Evolutionary conservation across 2,329 filamentous ascomycete genomes (phyloP), one percentile per base, ranked within the genome.

Genomic region (Xylaria arbuscula): DNA sequence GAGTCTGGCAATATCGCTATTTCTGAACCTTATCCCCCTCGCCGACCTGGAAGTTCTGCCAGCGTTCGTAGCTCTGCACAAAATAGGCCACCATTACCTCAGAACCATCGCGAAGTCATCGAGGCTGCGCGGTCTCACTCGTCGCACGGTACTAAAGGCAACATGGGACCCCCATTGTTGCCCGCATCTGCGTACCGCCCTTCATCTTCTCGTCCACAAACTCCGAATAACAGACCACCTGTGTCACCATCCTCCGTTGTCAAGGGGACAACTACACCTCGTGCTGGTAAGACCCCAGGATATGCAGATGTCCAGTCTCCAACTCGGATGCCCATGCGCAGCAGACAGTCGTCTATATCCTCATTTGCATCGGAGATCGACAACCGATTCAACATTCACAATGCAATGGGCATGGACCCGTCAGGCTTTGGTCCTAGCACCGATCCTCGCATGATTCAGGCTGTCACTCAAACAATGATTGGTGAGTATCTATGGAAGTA

Each of bases 401-500:
- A 87, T 66, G 87, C 87, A 59, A 84, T 87, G 78, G 82, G 83
- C 53, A 84, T 89, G 62, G 83, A 82, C 53, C 76, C 83, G 7
- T 81, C 83, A 55, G 90, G 90, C 15, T 87, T 96, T 68, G 88
- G 89, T 10, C 84, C 89, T 22, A 88, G 88, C 71, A 97, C 94
- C 5, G 96, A 99, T 81, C 95, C 95, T 70, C 92, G 95, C 75
- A 98, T 99, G 94, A 98, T 99, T 74, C 94, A 98, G 82, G 96
- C 96, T 57, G 98, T 99, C 72, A 99, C 96, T 1, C 95, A 99
- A 81, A 98, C 96, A 19, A 99, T 99, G 96, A 98, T 99, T 77
- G 96, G 96, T 64, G 96, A 99, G 80, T 98, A 95, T 80, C 85
- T 99, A 48, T 99, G 96, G 96, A 99, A 99, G 80, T 99, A 99